Evolutionary conservation across 192 early-diverging fungal species (phyloP), one percentile per base, ranked within the genome.

Genomic region (Umbelopsis vinacea): DNA sequence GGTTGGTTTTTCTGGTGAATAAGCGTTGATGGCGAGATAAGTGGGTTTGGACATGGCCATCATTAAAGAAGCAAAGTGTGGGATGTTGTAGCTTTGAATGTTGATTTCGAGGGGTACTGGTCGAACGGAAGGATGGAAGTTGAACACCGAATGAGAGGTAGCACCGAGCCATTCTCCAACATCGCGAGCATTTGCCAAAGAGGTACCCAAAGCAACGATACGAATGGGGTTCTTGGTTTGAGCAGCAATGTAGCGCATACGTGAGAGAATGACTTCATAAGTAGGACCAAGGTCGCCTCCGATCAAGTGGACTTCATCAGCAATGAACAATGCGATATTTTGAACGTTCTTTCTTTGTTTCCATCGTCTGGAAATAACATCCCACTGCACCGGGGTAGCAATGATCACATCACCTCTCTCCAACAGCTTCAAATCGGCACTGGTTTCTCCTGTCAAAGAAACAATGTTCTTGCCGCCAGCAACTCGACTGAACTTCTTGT

Each of bases 371-470:
- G 90, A 94, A 72, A 99, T 93, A 69, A 96, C 96, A 83, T 99
- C 96, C 96, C 96, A 99, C 74, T 98, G 98, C 75, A 97, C 96
- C 0, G 98, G 97, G 12, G 98, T 99, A 0, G 96, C 98, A 68
- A 99, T 92, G 71, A 98, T 98, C 40, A 99, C 96, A 78, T 99
- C 98, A 11, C 96, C 95, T 24, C 77, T 81, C 72, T 93, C 86
- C 23, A 98, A 91, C 0, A 95, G 90, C 43, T 89, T 85, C 46
- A 96, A 79, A 57, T 99, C 97, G 10, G 97, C 96, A 19, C 95
- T 96, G 2, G 96, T 91, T 76, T 98, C 98, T 66, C 97, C 97
- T 17, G 97, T 98, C 78, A 98, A 81, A 80, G 98, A 96, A 8
- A 98, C 96, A 69, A 99, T 81, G 10, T 85, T 89, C 74, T 92